These are phyloP conservation scores for Rubroboletus pulcherrimus DNA, from an alignment of 768 basidiomycete genomes.

Conservation along the genomic window DNA sequence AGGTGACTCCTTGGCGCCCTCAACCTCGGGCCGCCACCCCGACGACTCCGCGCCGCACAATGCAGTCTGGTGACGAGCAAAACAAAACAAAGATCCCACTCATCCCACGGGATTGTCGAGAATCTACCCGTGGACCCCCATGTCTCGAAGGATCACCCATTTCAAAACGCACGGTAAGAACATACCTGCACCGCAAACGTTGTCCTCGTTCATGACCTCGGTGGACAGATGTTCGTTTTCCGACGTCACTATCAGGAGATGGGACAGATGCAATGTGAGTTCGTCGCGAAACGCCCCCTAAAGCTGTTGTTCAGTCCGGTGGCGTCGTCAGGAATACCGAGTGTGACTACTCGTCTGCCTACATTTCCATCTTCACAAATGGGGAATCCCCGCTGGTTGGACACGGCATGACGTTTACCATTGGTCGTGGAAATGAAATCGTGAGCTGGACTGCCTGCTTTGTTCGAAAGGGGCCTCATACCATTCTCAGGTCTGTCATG, in stretches of 20 bases:
- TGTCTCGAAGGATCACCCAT: slow-evolving; percentile 46
- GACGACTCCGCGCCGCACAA: not conserved
- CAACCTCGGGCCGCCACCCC: slow-evolving; percentile 13
- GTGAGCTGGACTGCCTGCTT: slow-evolving; percentile 35
- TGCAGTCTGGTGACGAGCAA: not conserved
- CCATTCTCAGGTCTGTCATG: slow-evolving; percentile 62
- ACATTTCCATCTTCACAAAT: slow-evolving; percentile 69
- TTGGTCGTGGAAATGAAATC: slow-evolving; percentile 93
- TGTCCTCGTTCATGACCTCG: not conserved
- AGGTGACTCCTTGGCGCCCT: not conserved
- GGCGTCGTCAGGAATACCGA: slow-evolving; percentile 74
- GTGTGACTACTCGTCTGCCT: slow-evolving; percentile 95
- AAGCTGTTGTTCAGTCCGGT: not conserved
- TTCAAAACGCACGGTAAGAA: slow-evolving; percentile 57
- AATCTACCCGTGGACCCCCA: not conserved
- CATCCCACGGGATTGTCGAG: not conserved
- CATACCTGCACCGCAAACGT: not conserved
- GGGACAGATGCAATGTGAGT: slow-evolving; percentile 89
- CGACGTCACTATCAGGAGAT: slow-evolving; percentile 86
- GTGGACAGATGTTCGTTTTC: slow-evolving; percentile 79
- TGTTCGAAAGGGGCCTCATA: not conserved
- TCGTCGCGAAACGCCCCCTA: not conserved
- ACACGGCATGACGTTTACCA: slow-evolving; percentile 95
- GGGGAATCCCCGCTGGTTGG: slow-evolving; percentile 68
- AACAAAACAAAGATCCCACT: not conserved